Evolutionary conservation across 139 green algal species (phyloP), one percentile per base, ranked within the genome.

Genomic region (Edaphochlamys debaryana): DNA sequence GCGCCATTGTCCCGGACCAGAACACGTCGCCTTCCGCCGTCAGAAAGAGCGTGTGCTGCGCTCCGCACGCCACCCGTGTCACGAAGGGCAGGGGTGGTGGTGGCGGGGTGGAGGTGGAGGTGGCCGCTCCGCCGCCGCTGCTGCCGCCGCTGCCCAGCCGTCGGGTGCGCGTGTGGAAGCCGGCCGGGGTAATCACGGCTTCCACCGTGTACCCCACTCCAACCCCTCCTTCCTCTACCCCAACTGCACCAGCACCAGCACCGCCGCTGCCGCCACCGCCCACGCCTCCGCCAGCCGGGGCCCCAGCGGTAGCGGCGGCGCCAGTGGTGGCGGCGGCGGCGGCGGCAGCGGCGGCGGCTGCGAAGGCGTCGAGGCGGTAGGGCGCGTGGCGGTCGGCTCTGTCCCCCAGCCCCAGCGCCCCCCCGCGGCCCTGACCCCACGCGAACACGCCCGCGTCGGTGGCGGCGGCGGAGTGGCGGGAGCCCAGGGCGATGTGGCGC

Each of bases 401-500:
- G 80, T 82, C 79, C 20, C 82, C 86, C 1, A 86, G 76, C 38
- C 94, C 94, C 50, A 96, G 92, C 75, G 94, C 90, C 23, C 94
- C 93, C n/a, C 73, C 64, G 27, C 68, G 71, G 81, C 94, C 94
- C 67, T 79, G 72, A 23, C 95, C 95, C 94, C 94, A 98, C 22
- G 74, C 85, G 80, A 89, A 96, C n/a, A 95, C 91, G 36, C 86
- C 86, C 15, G 86, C 87, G 42, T 95, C 92, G 8, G 91, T 94
- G 37, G 94, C 84, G 20, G 91, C 94, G 20, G 96, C 85, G 0
- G 94, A 97, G 94, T 98, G 95, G 56, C 86, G 64, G 19, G 70
- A 54, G 50, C 95, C 95, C 9, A 90, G 90, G 9, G 92, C 91
- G 11, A 98, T 81, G 63, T 67, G 87, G 50, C 86, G 78, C 56